These are phyloP conservation scores for Trichosanthes truncata DNA, from an alignment of 306 rosid species.

Conservation along the genomic window DNA sequence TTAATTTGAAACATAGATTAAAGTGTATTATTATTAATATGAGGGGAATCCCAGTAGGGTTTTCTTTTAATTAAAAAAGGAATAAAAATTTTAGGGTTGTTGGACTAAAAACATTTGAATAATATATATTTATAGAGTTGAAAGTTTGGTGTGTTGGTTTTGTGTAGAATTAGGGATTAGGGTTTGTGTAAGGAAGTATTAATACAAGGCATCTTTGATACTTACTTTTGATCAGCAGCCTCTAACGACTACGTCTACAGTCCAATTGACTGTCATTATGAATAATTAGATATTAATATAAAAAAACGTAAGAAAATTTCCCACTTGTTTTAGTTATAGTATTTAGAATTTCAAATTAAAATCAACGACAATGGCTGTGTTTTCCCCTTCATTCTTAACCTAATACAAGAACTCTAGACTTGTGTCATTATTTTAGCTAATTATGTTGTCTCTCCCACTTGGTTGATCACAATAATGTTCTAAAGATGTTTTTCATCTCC, in stretches of 20 bases:
- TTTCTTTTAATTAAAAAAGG: neutral
- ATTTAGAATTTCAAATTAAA: neutral
- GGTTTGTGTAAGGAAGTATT: neutral
- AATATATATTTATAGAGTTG: neutral
- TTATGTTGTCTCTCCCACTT: neutral
- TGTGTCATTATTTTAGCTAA: neutral
- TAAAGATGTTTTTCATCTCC: neutral
- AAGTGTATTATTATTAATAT: neutral
- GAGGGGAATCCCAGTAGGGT: neutral
- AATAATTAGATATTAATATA: neutral
- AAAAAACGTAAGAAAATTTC: neutral
- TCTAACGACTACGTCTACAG: neutral
- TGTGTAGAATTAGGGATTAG: neutral
- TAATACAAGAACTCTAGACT: neutral
- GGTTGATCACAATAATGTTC: neutral
- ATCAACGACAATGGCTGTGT: neutral
- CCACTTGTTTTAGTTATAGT: neutral
- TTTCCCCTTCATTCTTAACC: neutral
- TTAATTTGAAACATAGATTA: neutral
- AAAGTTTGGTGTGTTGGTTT: neutral
- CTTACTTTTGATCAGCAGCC: neutral
- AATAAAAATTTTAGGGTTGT: neutral
- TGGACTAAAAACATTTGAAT: conserved; percentile 6
- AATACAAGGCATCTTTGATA: neutral
- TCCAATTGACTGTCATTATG: neutral